A percentile compares a stretch with the other conserved stretches of the same genome.
Evolutionary conservation across 352 stramenopile species (phyloP).

Genomic region (Thraustotheca clavata): DNA sequence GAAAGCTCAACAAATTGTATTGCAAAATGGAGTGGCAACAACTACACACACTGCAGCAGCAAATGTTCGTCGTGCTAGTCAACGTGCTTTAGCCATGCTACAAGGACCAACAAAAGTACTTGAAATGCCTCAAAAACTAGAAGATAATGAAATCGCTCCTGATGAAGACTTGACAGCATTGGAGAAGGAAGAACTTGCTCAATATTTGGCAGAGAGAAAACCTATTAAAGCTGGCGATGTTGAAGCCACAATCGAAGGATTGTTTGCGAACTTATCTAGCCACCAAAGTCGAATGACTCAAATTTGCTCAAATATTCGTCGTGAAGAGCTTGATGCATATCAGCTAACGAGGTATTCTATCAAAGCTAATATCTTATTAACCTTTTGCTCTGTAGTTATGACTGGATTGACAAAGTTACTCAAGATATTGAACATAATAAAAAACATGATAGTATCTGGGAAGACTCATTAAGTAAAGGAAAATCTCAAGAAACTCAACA

Average conservation of each 20-base stretch:
- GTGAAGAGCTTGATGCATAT: conserved; percentile 37
- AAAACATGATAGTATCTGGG: conserved; percentile 28
- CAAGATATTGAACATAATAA: conserved; percentile 32
- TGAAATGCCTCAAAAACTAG: background rate
- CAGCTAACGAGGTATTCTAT: conserved; percentile 30
- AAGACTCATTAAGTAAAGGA: conserved; percentile 18
- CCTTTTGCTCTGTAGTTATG: conserved; percentile 25
- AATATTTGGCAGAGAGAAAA: conserved; percentile 33
- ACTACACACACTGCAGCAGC: background rate
- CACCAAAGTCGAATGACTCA: conserved; percentile 45
- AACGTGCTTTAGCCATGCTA: background rate
- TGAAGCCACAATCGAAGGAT: conserved; percentile 28
- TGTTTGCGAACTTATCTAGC: conserved; percentile 35
- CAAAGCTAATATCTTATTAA: background rate
- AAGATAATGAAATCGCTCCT: conserved; percentile 11
- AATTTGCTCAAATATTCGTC: conserved; percentile 33
- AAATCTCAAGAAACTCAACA: background rate
- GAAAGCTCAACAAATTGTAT: background rate
- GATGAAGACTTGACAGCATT: conserved; percentile 27
- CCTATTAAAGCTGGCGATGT: conserved; percentile 31
- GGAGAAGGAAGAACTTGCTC: conserved; percentile 28
- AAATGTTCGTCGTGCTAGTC: background rate
- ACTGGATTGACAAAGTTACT: conserved; percentile 45
- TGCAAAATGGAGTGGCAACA: background rate
- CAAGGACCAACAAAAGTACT: background rate